Evolutionary conservation across 352 stramenopile species (phyloP).

Genomic region (Phytophthora idaei): DNA sequence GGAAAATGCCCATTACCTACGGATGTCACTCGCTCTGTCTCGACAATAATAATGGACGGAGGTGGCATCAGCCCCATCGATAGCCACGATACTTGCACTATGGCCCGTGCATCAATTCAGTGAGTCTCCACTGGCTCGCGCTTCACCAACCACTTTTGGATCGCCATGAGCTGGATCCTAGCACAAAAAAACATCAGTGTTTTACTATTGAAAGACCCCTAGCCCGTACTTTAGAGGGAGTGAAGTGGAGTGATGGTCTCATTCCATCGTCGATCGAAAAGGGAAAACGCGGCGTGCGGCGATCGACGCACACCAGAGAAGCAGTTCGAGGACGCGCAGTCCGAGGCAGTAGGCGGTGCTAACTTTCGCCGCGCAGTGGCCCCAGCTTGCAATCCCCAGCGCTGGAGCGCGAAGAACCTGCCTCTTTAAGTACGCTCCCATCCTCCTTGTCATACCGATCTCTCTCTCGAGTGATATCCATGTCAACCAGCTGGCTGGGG

Average conservation of each 20-base stretch:
- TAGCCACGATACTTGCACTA: background rate
- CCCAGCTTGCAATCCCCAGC: conserved; percentile 12
- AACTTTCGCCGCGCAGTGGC: conserved; percentile 10
- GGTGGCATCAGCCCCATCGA: background rate
- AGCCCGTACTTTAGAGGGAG: conserved; percentile 14
- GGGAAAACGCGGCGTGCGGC: conserved; percentile 36
- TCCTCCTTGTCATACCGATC: conserved; percentile 11
- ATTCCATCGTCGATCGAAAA: conserved; percentile 43
- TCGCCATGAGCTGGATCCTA: conserved; percentile 6
- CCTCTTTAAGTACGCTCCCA: conserved; percentile 20
- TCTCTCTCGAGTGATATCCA: conserved; percentile 16
- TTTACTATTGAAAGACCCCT: conserved; percentile 31
- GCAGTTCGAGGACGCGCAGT: conserved; percentile 27
- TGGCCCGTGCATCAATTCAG: conserved; percentile 6
- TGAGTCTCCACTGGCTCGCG: conserved; percentile 13
- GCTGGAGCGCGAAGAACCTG: conserved; percentile 8
- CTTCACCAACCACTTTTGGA: conserved; percentile 10
- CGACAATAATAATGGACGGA: conserved; percentile 3
- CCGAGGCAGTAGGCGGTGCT: conserved; percentile 18
- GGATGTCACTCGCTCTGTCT: conserved; percentile 1
- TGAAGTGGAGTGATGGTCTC: conserved; percentile 31
- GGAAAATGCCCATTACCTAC: conserved; percentile 30
- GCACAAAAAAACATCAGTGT: conserved; percentile 6
- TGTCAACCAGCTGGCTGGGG: conserved; percentile 1
- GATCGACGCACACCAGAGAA: conserved; percentile 38